These are phyloP conservation scores for Nicotiana tomentosiformis DNA, from an alignment of 257 asterid species.

Conservation along the genomic window DNA sequence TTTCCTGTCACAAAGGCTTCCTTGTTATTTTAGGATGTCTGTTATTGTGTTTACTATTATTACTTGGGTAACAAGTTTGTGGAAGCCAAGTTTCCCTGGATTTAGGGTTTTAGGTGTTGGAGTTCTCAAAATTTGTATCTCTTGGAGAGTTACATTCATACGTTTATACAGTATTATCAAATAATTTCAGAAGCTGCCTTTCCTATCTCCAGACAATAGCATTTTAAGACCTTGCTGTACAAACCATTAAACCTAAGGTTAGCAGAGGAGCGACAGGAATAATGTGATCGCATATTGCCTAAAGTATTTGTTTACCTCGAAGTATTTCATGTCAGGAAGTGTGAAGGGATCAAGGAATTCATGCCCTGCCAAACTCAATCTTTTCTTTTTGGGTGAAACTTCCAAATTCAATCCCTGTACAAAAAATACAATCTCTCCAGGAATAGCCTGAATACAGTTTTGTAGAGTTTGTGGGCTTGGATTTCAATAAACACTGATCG, in stretches of 20 bases:
- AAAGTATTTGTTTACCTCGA: neutral
- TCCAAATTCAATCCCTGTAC: neutral
- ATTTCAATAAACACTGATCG: neutral
- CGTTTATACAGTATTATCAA: neutral
- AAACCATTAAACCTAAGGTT: neutral
- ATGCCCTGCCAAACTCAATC: neutral
- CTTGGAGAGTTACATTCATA: too few species aligned
- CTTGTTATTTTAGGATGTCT: too few species aligned
- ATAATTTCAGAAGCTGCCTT: neutral
- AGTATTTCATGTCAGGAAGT: conserved; percentile 3
- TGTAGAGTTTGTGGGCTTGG: neutral
- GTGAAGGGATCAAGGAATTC: neutral
- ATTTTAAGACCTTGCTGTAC: neutral
- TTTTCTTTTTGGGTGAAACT: neutral
- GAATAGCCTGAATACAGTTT: neutral
- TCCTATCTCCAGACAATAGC: neutral
- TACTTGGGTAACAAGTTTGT: too few species aligned
- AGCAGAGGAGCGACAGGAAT: neutral
- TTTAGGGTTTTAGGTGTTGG: too few species aligned
- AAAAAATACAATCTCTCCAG: neutral
- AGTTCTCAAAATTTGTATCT: too few species aligned
- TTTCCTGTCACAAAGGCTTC: too few species aligned
- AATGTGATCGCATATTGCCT: neutral
- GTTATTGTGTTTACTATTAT: too few species aligned
- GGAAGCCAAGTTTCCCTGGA: too few species aligned